phyloP scores from a whole-genome alignment of 495 filamentous ascomycete species.

The Neurospora sublineolata region DNA sequence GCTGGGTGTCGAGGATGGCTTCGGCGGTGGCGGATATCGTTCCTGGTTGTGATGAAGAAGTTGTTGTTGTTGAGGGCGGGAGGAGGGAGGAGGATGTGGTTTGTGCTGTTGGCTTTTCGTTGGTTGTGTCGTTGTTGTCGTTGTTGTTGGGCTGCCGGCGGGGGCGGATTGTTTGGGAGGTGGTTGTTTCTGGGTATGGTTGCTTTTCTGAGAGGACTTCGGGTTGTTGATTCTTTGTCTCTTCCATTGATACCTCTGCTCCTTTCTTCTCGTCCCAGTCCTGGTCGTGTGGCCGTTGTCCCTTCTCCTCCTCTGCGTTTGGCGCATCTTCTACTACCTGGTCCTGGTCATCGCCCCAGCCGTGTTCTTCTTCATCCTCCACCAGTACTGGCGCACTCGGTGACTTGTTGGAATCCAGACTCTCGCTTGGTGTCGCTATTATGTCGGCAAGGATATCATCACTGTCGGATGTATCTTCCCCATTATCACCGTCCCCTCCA shows the following conservation, averaged over 20 bases:
- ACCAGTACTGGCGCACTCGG: conserved; percentile 11
- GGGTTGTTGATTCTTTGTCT: not conserved
- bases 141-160: conserved; percentile 3
- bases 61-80: conserved; percentile 11
- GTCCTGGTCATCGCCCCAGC: conserved; percentile 1
- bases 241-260: not conserved
- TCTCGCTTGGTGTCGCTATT: conserved; percentile 37
- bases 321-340: not conserved
- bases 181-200: conserved; percentile 8
- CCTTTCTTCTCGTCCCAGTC: not conserved
- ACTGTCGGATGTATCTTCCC: conserved; percentile 35
- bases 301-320: not conserved
- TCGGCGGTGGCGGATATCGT: conserved; percentile 36
- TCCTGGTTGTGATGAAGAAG: conserved; percentile 6
- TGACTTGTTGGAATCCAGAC: conserved; percentile 26
- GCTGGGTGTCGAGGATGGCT: conserved; percentile 58
- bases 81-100: conserved; percentile 27
- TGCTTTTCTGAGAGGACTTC: conserved; percentile 2
- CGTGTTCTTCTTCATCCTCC: conserved; percentile 7
- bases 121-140: conserved; percentile 1
- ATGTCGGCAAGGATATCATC: conserved; percentile 41
- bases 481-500: conserved; percentile 12
- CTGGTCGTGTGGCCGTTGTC: not conserved
- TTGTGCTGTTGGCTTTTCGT: conserved; percentile 6
- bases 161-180: conserved; percentile 15